Conservation (phyloP, 2,329 filamentous ascomycete species). For the Pseudogymnoascus sp. region DNA sequence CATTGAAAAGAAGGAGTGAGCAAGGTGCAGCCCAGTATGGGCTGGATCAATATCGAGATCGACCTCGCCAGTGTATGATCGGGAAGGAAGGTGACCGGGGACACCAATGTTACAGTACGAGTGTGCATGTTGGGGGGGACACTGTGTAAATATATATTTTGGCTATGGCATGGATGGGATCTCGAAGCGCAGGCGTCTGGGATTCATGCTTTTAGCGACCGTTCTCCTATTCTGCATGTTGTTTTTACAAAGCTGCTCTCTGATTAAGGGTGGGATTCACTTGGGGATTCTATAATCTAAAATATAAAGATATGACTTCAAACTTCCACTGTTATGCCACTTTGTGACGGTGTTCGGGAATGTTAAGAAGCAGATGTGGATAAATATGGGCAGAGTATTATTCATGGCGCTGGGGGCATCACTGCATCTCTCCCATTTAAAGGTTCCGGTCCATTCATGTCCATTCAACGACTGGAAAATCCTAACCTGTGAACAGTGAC, state of each 20-base stretch:
- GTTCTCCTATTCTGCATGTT: slow-evolving; percentile 9
- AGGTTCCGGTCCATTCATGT: not conserved
- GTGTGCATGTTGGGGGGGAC: not conserved
- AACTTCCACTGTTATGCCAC: not conserved
- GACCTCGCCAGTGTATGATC: not conserved
- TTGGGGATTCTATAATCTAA: not conserved
- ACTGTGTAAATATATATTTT: slow-evolving; percentile 9
- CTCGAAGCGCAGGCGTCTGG: slow-evolving; percentile 9
- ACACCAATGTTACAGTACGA: not conserved
- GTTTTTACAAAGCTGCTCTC: not conserved
- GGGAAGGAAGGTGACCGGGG: not conserved
- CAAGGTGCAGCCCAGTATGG: not conserved
- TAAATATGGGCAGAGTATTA: not conserved
- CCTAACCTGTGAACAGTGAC: not conserved
- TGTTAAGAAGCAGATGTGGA: not conserved
- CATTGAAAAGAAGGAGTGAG: not conserved
- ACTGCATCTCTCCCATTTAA: not conserved
- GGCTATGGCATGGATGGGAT: not conserved
- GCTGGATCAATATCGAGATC: not conserved
- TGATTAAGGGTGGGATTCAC: not conserved
- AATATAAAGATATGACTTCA: not conserved
- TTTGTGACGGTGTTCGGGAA: not conserved
- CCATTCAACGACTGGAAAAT: not conserved
- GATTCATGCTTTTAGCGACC: not conserved
- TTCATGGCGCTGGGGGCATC: not conserved